These are phyloP conservation scores for Emmonsiellopsis sp. DNA, from an alignment of 2,329 filamentous ascomycete species.

Conservation along the genomic window DNA sequence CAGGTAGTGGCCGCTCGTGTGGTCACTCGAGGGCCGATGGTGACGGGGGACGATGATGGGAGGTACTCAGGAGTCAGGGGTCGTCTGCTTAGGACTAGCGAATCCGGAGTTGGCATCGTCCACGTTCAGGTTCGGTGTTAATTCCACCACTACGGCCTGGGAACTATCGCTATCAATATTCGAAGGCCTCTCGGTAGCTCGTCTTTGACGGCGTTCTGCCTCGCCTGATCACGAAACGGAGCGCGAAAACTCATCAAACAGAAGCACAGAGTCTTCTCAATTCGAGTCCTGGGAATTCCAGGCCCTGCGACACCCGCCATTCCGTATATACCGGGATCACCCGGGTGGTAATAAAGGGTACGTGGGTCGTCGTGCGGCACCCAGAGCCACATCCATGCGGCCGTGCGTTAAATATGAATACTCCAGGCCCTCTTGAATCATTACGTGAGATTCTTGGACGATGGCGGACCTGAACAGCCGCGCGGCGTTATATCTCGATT, in stretches of 20 bases:
- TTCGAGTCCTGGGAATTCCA: constrained; percentile 8
- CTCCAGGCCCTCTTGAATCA: constrained; percentile 19
- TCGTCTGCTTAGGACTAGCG: constrained; percentile 8
- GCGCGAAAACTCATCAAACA: constrained; percentile 17
- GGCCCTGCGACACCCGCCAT: not conserved
- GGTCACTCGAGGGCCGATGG: constrained; percentile 8
- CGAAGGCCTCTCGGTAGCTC: constrained; percentile 13
- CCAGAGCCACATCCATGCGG: constrained; percentile 11
- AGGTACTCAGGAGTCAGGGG: constrained; percentile 13
- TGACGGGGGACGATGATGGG: constrained; percentile 13
- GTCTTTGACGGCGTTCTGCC: constrained; percentile 11
- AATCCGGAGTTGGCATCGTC: constrained; percentile 8
- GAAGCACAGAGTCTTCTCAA: constrained; percentile 15
- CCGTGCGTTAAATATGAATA: constrained; percentile 20
- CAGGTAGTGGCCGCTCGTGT: constrained; percentile 12
- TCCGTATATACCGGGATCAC: constrained; percentile 15
- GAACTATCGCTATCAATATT: constrained; percentile 14
- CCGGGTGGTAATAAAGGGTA: too few species aligned
- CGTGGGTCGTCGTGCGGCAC: constrained; percentile 15
- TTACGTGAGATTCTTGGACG: constrained; percentile 20
- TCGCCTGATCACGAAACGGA: constrained; percentile 13
- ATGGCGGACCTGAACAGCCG: constrained; percentile 12
- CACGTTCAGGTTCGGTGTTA: constrained; percentile 13
- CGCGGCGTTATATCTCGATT: constrained; percentile 16
- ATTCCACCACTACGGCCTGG: constrained; percentile 14